Evolutionary conservation across 371 early-diverging fungal genomes (phyloP), one percentile per base, ranked within the genome.

Genomic region (Mortierella sp.): DNA sequence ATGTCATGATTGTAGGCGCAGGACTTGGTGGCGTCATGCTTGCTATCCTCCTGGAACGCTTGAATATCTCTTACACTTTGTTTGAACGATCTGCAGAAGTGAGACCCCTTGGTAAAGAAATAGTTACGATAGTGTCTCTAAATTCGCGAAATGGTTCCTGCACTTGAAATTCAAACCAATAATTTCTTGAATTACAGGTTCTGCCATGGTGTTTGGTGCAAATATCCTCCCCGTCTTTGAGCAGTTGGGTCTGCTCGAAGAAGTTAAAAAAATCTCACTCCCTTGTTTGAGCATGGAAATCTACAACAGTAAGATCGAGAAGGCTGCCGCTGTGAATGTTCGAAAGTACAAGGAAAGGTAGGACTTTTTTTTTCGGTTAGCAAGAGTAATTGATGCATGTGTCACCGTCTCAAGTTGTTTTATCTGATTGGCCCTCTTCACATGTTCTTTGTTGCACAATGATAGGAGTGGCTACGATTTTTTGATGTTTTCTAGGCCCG

Each of bases 181-280:
- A 35, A 35, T 35, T 35, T 35, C 35, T 35, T 35, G 35, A 6
- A 35, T 35, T 35, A 35, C 35, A 68, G 75, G 75, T 28, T 75
- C 75, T 10, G 75, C 70, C 1, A 60, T 76, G 76, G 65, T 43
- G 20, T 70, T 75, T 22, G 70, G 71, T 14, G 70, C 76, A 10
- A 70, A 68, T 57, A 72, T 77, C 39, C 59, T 77, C n/a, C 68
- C 69, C 0, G 72, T 68, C 10, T 72, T 77, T 49, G 77, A 77
- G 37, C 77, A 77, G 39, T 39, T 77, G 1, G 69, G 69, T 1
- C 11, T 77, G 16, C 39, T 68, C 4, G 77, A 77, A 26, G 70
- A 75, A 39, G 62, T 65, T 0, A 35, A 45, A 6, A 54, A 47
- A 9, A 66, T 75, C 12, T 70, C 76, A 9, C 66, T 70, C 16